These are phyloP conservation scores for Nemania sp. DNA, from an alignment of 2,329 filamentous ascomycete genomes.

Conservation along the genomic window DNA sequence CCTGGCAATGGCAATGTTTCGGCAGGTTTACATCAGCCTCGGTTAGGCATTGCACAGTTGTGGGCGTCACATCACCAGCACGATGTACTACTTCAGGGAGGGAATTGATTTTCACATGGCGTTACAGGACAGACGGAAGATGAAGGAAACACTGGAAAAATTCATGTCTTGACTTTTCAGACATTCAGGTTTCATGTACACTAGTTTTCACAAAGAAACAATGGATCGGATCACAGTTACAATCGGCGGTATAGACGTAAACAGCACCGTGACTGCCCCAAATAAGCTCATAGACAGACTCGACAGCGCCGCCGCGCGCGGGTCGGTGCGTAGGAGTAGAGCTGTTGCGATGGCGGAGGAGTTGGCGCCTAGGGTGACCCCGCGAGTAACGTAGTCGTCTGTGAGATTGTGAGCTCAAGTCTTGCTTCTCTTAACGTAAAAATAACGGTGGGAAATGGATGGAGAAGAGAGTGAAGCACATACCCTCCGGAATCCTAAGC, in stretches of 20 bases:
- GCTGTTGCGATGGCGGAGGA: constrained; percentile 71
- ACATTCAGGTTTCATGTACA: too few relatives aligned
- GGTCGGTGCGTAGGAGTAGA: constrained; percentile 66
- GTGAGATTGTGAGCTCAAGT: constrained; percentile 2
- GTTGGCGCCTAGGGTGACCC: constrained; percentile 71
- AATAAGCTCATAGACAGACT: constrained; percentile 72
- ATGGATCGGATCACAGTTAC: constrained; percentile 61
- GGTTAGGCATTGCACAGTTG: too few relatives aligned
- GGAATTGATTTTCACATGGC: neutral
- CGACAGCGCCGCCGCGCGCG: constrained; percentile 68
- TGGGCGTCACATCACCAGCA: too few relatives aligned
- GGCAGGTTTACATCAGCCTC: too few relatives aligned
- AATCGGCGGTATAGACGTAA: constrained; percentile 68
- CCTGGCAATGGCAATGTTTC: too few relatives aligned
- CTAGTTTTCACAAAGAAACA: constrained; percentile 58
- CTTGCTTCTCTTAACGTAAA: neutral
- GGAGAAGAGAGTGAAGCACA: neutral
- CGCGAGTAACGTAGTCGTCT: constrained; percentile 74
- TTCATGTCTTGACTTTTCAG: too few relatives aligned
- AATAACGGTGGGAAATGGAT: neutral
- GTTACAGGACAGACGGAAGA: neutral
- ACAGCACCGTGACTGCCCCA: constrained; percentile 68
- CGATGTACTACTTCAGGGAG: neutral
- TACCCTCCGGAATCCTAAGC: constrained; percentile 66
- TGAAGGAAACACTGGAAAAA: too few relatives aligned